Evolutionary conservation across 2,329 filamentous ascomycete genomes (phyloP).

Genomic region (Amauroascus verrucosus): DNA sequence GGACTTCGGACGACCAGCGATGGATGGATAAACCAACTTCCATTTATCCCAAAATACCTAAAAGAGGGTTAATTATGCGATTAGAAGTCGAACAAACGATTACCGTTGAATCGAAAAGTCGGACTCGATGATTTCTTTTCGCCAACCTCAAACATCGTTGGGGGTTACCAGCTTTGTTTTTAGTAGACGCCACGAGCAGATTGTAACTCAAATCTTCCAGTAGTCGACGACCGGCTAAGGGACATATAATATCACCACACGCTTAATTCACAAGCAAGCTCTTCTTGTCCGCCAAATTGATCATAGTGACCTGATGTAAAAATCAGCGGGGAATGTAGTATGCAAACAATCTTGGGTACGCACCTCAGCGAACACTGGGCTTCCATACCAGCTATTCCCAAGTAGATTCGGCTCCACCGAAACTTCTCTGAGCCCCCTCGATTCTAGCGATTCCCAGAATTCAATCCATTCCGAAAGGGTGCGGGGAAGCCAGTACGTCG

Average conservation of each 20-base stretch:
- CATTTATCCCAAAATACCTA: too few species aligned
- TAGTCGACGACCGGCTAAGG: too few species aligned
- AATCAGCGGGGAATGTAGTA: neutral
- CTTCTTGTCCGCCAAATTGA: constrained; percentile 8
- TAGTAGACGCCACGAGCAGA: too few species aligned
- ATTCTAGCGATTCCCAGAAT: constrained; percentile 25
- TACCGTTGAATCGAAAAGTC: too few species aligned
- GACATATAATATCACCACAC: neutral
- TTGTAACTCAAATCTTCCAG: too few species aligned
- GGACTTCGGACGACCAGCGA: too few species aligned
- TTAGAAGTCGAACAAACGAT: too few species aligned
- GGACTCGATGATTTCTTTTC: too few species aligned
- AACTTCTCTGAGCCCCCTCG: constrained; percentile 20
- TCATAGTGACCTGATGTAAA: neutral
- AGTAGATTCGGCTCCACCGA: constrained; percentile 24
- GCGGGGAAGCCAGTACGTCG: neutral
- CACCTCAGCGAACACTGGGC: constrained; percentile 11
- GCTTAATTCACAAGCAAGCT: constrained; percentile 1
- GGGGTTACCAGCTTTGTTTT: too few species aligned
- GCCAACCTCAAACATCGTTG: too few species aligned
- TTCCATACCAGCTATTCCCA: constrained; percentile 7
- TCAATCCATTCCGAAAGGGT: constrained; percentile 18
- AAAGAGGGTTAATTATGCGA: too few species aligned
- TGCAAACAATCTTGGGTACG: neutral
- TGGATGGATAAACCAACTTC: too few species aligned